Percentiles rank a stretch among this genome's conserved stretches.
These are phyloP conservation scores for Clarkia xantiana DNA, from an alignment of 345 rosid species.

Conservation along the genomic window DNA sequence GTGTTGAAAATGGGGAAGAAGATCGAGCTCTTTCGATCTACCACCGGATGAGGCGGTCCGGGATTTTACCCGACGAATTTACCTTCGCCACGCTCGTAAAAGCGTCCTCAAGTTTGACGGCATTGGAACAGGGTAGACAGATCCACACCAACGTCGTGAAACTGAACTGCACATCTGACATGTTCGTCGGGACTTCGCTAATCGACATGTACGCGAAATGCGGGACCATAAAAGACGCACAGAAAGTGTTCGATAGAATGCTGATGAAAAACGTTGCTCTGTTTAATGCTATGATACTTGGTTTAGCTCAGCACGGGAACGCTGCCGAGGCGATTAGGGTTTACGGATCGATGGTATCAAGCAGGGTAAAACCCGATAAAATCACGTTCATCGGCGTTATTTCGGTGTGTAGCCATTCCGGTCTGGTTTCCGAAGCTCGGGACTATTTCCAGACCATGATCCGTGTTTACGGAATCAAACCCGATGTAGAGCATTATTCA, in stretches of 20 bases:
- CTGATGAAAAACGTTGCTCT: conserved; percentile 15
- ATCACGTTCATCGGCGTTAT: no score
- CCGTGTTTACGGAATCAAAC: conserved; percentile 30
- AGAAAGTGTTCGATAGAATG: conserved; percentile 4
- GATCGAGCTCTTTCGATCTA: conserved; percentile 29
- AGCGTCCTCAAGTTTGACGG: no score
- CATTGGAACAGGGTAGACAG: no score
- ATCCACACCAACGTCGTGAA: no score
- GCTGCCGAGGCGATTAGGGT: conserved; percentile 25
- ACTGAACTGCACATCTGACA: no score
- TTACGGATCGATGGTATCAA: no score
- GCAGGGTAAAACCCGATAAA: no score
- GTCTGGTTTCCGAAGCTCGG: conserved; percentile 34
- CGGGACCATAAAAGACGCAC: no score
- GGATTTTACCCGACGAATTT: conserved; percentile 38
- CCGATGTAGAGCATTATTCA: conserved; percentile 45
- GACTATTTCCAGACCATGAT: conserved; percentile 28
- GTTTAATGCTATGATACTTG: conserved; percentile 45
- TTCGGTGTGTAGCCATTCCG: conserved; percentile 4
- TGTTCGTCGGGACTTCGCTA: no score
- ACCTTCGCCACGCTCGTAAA: conserved; percentile 32
- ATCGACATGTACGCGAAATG: no score
- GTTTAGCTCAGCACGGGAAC: conserved; percentile 47
- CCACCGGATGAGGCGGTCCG: conserved; percentile 37
- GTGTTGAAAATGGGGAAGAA: no score